Base-by-base conservation (phyloP, 1,139 yeast species). In the Candida labiduridarum region DNA sequence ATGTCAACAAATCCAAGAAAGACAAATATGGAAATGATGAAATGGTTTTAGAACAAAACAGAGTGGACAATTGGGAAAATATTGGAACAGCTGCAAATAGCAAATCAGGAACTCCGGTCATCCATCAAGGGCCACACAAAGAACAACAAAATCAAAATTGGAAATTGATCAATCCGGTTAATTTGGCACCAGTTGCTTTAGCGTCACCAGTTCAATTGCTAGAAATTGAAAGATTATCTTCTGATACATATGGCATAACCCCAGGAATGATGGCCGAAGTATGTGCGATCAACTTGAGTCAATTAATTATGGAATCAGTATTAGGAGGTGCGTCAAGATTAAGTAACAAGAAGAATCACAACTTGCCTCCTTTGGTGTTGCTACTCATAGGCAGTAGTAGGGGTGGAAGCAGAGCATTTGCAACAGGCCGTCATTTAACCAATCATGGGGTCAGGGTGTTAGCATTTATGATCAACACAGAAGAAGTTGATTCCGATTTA, bases 141-240 rank as follows among this genome's bases (percentile, higher is more conserved):
- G 49, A 49, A 46, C 48, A 49, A 45, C 41, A 47, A 41, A 46
- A 29, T 18, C 52, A 47, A 49, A 57, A 56, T 36, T 56, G 58
- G 47, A 62, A 58, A 36, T 59, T 68, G 48, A 55, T 64, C 1
- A 60, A 64, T 44, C 44, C 64, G n/a, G 59, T 56, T 29, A 66
- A 65, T 41, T 62, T 63, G 27, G 52, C 55, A 2, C 41, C 57
- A 2, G 68, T 84, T 3, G 88, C 94, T 1, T 72, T 85, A 50
- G 87, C 92, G 14, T 82, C 94, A 1, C 94, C 96, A 0, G 83
- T 89, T 7, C 96, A 91, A 66, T 68, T 90, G 53, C 72, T 87
- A n/a, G 96, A 89, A 57, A 81, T 90, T 51, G 95, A 89, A 64
- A 76, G 88, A 44, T 65, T 84, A 16, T 68, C 87, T 15, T 65